Evolutionary conservation across 2,329 filamentous ascomycete species (phyloP).

Genomic region (Penicillium sp.): DNA sequence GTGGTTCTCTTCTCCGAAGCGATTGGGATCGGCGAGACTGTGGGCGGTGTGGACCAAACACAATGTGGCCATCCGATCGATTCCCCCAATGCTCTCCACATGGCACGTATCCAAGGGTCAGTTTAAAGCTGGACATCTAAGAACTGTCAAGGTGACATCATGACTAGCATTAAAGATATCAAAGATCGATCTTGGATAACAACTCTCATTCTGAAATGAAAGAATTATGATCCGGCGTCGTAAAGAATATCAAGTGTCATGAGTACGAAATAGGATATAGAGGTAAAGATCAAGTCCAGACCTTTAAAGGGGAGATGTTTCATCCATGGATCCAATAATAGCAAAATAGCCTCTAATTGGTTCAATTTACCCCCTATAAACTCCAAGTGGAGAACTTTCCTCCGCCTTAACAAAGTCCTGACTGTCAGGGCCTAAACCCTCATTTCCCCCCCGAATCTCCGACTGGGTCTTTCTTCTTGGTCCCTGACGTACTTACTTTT

Average conservation of each 20-base stretch:
- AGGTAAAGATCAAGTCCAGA: background rate
- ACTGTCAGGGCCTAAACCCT: slow-evolving; percentile 15
- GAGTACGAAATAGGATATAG: too few relatives aligned
- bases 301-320: slow-evolving; percentile 8
- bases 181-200: background rate
- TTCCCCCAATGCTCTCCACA: slow-evolving; percentile 2
- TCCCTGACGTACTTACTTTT: slow-evolving; percentile 11
- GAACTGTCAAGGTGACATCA: slow-evolving; percentile 5
- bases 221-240: background rate
- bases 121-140: background rate
- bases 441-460: slow-evolving; percentile 6
- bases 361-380: background rate
- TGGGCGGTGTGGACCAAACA: slow-evolving; percentile 2
- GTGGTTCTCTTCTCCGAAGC: background rate
- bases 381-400: background rate
- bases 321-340: slow-evolving; percentile 10
- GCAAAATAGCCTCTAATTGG: background rate
- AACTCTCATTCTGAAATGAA: background rate
- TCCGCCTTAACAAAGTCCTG: slow-evolving; percentile 1
- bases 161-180: background rate
- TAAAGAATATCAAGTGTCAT: background rate
- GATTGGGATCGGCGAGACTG: background rate
- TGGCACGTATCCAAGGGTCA: background rate
- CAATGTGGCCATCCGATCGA: slow-evolving; percentile 1
- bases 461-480: slow-evolving; percentile 6